Conservation (phyloP, 768 basidiomycete genomes). For the Russula compacta region DNA sequence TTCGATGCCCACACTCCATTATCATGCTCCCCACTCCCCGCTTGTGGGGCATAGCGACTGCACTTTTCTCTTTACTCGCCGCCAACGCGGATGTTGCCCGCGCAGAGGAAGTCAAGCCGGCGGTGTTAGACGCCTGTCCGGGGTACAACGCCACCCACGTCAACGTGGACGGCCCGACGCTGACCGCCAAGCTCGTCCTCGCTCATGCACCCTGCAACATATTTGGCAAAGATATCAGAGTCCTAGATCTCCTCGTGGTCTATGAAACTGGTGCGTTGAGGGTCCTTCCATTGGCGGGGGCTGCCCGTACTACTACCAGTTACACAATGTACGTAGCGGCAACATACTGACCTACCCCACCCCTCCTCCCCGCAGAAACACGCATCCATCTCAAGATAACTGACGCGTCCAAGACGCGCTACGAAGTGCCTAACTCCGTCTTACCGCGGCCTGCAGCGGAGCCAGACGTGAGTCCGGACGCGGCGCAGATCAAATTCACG, state of each 20-base stretch:
- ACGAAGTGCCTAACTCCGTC: conserved; percentile 56
- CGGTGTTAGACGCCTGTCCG: conserved; percentile 44
- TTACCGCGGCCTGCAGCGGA: conserved; percentile 43
- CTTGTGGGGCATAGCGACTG: background rate
- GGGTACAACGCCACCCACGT: conserved; percentile 49
- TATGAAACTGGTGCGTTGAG: conserved; percentile 44
- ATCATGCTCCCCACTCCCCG: background rate
- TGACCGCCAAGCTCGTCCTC: conserved; percentile 46
- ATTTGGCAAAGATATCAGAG: conserved; percentile 45
- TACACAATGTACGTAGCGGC: background rate
- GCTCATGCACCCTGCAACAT: conserved; percentile 47
- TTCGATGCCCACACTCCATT: background rate
- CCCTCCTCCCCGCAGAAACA: conserved; percentile 28
- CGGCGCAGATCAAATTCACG: conserved; percentile 46
- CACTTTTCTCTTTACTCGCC: background rate
- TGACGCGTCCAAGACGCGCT: conserved; percentile 41
- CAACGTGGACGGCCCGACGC: conserved; percentile 27
- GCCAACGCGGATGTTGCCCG: background rate
- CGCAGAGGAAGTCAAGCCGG: conserved; percentile 24
- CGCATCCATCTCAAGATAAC: conserved; percentile 59
- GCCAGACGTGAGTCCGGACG: conserved; percentile 23
- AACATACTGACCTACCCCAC: background rate
- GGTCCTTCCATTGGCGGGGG: too few relatives aligned
- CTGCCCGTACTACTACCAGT: too few relatives aligned
- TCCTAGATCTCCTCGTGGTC: conserved; percentile 40